Evolutionary conservation across 441 rosid species (phyloP), one percentile per base, ranked within the genome.

Genomic region (Eutrema salsugineum): DNA sequence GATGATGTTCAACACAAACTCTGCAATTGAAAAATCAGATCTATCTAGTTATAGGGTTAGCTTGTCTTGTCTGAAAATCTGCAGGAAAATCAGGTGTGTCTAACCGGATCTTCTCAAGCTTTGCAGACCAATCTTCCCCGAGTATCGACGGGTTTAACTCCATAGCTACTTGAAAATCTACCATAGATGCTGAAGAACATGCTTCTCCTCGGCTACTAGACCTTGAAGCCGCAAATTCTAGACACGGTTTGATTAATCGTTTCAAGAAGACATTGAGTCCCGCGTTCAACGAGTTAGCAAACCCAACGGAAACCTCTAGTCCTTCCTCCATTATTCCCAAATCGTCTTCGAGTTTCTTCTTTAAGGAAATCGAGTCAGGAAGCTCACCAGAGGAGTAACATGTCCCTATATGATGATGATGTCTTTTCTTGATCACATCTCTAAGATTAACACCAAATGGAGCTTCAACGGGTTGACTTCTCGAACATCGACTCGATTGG

Each of bases 201-300:
- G 19, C 51, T 43, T 20, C 66, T 38, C 66, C 47, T 63, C 11
- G 47, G 28, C 38, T 63, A 36, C 42, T 68, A 49, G 80, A 73
- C 72, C 82, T 86, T 39, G 82, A 82, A 64, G 78, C 77, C n/a
- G 87, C 79, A 50, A 82, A 17, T 38, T 75, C 85, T 75, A 86
- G 64, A 66, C 86, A 85, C 8, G 89, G 85, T 75, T 78, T 86
- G 66, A 88, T 86, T 73, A 88, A 40, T 66, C 86, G 80, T 73
- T 81, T 85, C 82, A 85, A 24, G 79, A 63, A 88, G 46, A 68
- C 70, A 60, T 83, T 77, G 32, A 86, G 80, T 27, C 83, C 87
- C 16, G 66, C 81, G 66, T 81, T 86, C 79, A 88, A 76, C 50
- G 75, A 64, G 75, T 83, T 82, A 39, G 79, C 83, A 72, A 83